Base-by-base conservation (phyloP, 1,284 basidiomycete species). In the Lentinula novae-zelandiae region DNA sequence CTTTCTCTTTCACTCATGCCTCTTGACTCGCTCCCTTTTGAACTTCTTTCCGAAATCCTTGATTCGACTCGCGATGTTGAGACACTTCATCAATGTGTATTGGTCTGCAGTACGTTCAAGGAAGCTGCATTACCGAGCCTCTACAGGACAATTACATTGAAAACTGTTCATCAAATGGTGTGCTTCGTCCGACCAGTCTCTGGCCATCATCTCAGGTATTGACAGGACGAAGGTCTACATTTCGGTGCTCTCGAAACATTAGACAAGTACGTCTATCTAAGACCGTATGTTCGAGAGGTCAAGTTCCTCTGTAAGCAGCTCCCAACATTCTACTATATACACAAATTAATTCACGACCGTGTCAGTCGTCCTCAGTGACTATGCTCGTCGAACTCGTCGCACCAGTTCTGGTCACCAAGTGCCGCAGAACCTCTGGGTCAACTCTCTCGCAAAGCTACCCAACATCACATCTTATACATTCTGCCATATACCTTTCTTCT, bases 121-220 rank as follows among this genome's bases (percentile, higher is more conserved):
- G 60, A 61, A 38, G 60, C 55, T 57, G 60, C 46, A 3, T n/a
- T 61, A n/a, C 60, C 60, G 9, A 53, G 27, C 22, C 49, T 61
- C 7, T 61, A 61, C 39, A 27, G 39, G 17, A 53, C 36, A 10
- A 61, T 61, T 15, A 57, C 53, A 9, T 31, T 62, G 53, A 58
- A 58, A n/a, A 50, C 46, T 6, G 15, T 62, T 31, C 42, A 27
- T n/a, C 51, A 38, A 22, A 27, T 20, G 39, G 20, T 53, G 38
- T n/a, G 39, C 17, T 34, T 12, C 6, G 17, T n/a, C 31, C 12
- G 6, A 13, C 17, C 20, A 27, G n/a, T 42, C 20, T 17, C 5
- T 7, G 15, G n/a, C n/a, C 17, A 2, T 17, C 7, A 34, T 31
- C 31, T 56, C 22, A 46, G 10, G 33, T 6, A 12, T 13, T 34